Evolutionary conservation across 2,329 filamentous ascomycete genomes (phyloP), one percentile per base, ranked within the genome.

Genomic region (Aspergillus melleus): DNA sequence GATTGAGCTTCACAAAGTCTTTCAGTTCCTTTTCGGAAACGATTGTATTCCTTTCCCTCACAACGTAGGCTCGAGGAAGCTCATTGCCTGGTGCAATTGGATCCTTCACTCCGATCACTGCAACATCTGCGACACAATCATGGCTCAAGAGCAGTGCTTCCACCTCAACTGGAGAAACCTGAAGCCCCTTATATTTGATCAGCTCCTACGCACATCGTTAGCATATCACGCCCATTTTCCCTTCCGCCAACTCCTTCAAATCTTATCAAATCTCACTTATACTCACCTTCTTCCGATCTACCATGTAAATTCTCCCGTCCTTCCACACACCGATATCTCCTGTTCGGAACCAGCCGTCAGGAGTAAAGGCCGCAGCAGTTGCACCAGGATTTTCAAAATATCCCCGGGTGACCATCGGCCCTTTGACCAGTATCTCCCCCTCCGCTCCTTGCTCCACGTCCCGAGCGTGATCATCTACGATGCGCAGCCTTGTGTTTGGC

Each of bases 141-240:
- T 62, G 62, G 19, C 54, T 57, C 39, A 62, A 55, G 32, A 64
- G 60, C 30, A 55, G 57, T 26, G 55, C 60, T 42, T 64, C 62
- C 14, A 64, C 60, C 30, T 62, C 62, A 4, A 64, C 62, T 1
- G 62, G 62, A 11, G 62, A 64, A 19, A 64, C 62, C 51, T 64
- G 60, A 29, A 64, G 55, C 11, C 60, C 62, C n/a, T 64, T 64
- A 47, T 64, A 64, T 29, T 64, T 62, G 44, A 64, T 64, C 22
- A 64, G 58, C 46, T 64, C 62, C 62, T 64, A 42, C 8, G 32
- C 11, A 36, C 32, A 11, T 14, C 9, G 3, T 12, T 2, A 30
- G 14, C 46, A 16, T 55, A 29, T 16, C 9, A 32, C 30, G 19
- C n/a, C 8, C 30, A 29, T 30, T 9, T 4, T 16, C 14, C 12